A percentile compares a stretch with the other conserved stretches of the same genome.
Conservation (phyloP, 257 asterid genomes). For the Capsicum baccatum region DNA sequence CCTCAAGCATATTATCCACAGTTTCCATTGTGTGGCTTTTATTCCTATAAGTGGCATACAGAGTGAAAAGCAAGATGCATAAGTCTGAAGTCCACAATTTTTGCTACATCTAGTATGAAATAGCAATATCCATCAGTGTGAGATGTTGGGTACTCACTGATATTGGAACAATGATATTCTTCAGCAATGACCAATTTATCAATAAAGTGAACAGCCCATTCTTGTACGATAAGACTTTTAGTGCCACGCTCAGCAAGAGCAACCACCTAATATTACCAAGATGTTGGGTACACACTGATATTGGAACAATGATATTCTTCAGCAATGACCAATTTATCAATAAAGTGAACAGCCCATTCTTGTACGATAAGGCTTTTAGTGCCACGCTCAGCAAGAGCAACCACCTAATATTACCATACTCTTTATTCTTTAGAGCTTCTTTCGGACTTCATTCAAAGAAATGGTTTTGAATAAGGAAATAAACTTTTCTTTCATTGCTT, state of each 20-base stretch:
- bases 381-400: not conserved
- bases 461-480: not conserved
- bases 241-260: not conserved
- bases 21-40: not conserved
- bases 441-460: not conserved
- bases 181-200: not conserved
- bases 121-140: conserved; percentile 10
- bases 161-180: conserved; percentile 8
- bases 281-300: conserved; percentile 2
- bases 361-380: not conserved
- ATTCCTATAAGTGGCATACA: not conserved
- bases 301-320: conserved; percentile 1
- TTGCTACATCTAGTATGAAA: not conserved
- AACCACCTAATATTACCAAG: not conserved
- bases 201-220: not conserved
- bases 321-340: not conserved
- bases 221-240: not conserved
- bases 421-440: conserved; percentile 1
- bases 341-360: not conserved
- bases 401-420: conserved; percentile 6
- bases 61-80: conserved; percentile 17
- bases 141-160: conserved; percentile 15
- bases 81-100: not conserved
- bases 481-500: not conserved
- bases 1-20: not conserved